Evolutionary conservation across 2,329 filamentous ascomycete genomes (phyloP).

Genomic region (Fusarium graminum): DNA sequence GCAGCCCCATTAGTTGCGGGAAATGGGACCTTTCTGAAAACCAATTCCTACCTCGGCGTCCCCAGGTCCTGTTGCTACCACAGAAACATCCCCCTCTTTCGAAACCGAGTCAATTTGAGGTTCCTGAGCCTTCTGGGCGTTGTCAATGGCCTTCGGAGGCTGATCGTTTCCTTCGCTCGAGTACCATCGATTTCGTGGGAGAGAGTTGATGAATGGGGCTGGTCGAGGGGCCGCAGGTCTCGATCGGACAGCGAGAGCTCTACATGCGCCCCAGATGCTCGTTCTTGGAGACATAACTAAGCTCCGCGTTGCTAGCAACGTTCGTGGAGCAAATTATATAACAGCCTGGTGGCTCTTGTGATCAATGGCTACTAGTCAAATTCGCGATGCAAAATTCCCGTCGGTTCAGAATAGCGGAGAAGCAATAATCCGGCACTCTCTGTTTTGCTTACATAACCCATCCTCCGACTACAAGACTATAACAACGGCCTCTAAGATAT

Average conservation of each 20-base stretch:
- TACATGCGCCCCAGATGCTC: conserved; percentile 54
- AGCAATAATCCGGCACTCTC: conserved; percentile 37
- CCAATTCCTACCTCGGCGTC: conserved; percentile 46
- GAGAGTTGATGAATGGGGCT: conserved; percentile 41
- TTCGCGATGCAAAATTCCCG: conserved; percentile 48
- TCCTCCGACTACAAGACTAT: not conserved
- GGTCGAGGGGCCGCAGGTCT: conserved; percentile 46
- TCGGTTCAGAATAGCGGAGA: conserved; percentile 33
- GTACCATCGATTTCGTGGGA: conserved; percentile 48
- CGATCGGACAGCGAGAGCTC: conserved; percentile 51
- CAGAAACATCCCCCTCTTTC: conserved; percentile 6
- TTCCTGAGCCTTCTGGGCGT: conserved; percentile 27
- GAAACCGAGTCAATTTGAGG: conserved; percentile 17
- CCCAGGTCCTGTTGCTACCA: conserved; percentile 16
- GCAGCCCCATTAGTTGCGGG: conserved; percentile 34
- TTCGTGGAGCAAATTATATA: conserved; percentile 44
- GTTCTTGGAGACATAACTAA: conserved; percentile 53
- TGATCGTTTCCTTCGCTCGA: conserved; percentile 52
- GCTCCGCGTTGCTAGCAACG: conserved; percentile 49
- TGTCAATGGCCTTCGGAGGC: conserved; percentile 44
- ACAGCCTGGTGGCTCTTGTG: conserved; percentile 45
- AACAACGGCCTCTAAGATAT: not conserved
- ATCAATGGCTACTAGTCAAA: conserved; percentile 37
- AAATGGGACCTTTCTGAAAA: conserved; percentile 13
- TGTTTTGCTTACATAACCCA: conserved; percentile 41